These are phyloP conservation scores for Fraxinus sp. DNA, from an alignment of 305 asterid genomes.

Conservation along the genomic window DNA sequence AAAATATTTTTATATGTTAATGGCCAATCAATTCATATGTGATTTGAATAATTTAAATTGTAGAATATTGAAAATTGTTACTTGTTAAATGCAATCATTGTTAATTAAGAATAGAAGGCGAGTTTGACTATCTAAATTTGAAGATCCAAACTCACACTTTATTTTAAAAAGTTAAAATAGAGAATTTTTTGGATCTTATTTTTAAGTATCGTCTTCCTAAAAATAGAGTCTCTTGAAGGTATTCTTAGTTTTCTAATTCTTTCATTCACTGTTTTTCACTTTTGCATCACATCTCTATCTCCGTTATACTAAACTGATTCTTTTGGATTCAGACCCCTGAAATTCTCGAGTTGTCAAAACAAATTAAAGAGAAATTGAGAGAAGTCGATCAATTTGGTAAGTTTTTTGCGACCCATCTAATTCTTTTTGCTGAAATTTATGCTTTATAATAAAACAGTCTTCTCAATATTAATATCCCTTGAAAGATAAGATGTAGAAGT, in stretches of 20 bases:
- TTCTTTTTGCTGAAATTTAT: not conserved
- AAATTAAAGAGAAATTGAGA: slow-evolving; percentile 68
- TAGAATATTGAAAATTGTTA: not conserved
- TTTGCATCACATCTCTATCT: not conserved
- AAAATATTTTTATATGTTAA: not conserved
- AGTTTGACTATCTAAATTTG: not conserved
- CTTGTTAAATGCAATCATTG: not conserved
- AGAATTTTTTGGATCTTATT: not conserved
- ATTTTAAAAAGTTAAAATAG: not conserved
- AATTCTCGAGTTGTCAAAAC: slow-evolving; percentile 63
- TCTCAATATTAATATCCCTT: not conserved
- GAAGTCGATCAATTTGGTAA: slow-evolving; percentile 68
- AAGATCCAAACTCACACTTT: not conserved
- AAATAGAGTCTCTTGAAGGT: not conserved
- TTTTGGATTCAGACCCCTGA: slow-evolving; percentile 56
- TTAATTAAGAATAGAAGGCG: not conserved
- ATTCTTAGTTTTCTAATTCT: not conserved
- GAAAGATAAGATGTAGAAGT: not conserved
- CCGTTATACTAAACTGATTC: slow-evolving; percentile 7
- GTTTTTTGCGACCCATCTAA: not conserved
- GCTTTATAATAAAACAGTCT: not conserved
- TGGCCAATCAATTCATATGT: not conserved
- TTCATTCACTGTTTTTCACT: not conserved
- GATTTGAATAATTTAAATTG: not conserved
- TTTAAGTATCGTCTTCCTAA: not conserved